phyloP scores from a whole-genome alignment of 2,329 filamentous ascomycete genomes.

The Epichloe elymi region DNA sequence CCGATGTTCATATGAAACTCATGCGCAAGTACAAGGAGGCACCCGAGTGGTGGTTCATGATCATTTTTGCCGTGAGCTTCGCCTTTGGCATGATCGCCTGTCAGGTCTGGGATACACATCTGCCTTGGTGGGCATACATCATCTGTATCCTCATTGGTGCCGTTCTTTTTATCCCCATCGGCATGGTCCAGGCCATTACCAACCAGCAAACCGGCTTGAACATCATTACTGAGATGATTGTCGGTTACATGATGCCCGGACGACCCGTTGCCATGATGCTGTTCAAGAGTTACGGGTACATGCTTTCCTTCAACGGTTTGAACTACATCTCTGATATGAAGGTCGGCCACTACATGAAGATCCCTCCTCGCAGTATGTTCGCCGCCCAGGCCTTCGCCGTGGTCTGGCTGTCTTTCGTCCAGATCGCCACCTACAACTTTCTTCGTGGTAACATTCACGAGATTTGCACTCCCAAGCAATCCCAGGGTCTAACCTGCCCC shows the following conservation, averaged over 20 bases:
- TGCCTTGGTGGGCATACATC: constrained; percentile 31
- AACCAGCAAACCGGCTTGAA: constrained; percentile 35
- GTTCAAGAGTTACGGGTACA: constrained; percentile 35
- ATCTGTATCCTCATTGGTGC: constrained; percentile 27
- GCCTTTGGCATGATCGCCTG: constrained; percentile 29
- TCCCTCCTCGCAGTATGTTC: constrained; percentile 37
- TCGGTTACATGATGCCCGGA: constrained; percentile 35
- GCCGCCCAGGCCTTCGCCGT: constrained; percentile 29
- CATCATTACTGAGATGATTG: constrained; percentile 34
- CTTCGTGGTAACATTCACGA: constrained; percentile 33
- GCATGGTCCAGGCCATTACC: constrained; percentile 34
- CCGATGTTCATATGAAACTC: constrained; percentile 38
- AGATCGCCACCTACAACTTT: constrained; percentile 26
- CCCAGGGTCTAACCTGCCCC: constrained; percentile 42
- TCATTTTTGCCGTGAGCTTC: constrained; percentile 34
- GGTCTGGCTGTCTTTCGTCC: constrained; percentile 25
- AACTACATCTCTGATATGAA: constrained; percentile 36
- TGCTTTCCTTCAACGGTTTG: constrained; percentile 33
- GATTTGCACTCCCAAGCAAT: constrained; percentile 36
- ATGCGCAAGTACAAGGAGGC: constrained; percentile 43
- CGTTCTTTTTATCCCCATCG: constrained; percentile 28
- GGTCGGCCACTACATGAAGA: constrained; percentile 40
- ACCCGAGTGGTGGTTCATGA: constrained; percentile 44
- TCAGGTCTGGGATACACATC: constrained; percentile 25
- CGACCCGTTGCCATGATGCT: constrained; percentile 36